Base-by-base conservation (phyloP, 2,329 filamentous ascomycete species). In the Aspergillus neotritici region DNA sequence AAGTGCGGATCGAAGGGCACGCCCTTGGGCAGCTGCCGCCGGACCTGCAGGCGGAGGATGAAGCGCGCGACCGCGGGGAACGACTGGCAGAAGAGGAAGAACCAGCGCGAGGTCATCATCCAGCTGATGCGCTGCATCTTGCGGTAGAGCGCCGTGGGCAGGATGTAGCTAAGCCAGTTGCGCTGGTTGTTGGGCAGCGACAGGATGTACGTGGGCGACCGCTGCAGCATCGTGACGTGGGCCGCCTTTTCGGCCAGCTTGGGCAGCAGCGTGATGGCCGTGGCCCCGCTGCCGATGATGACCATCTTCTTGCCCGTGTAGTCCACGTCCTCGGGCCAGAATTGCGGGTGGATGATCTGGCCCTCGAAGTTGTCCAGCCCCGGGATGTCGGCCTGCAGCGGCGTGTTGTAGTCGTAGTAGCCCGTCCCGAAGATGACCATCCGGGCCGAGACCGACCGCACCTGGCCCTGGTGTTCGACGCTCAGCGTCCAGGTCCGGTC, bases 151-250 rank as follows among this genome's bases (percentile, higher is more conserved):
- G 71, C 55, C 2, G 58, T 60, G 8, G 66, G 69, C 3, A 77
- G 48, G 1, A 68, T 28, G n/a, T 53, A 60, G 6, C 49, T 44
- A 17, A 57, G 43, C 43, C 55, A 40, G 35, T 54, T 34, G 25
- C 49, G 31, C 8, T 36, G 37, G 37, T 35, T 44, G 16, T 73
- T 70, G 0, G 75, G 66, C 1, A 80, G 53, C n/a, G 76, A 69
- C 34, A 84, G 53, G 43, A 90, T 74, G 56, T 87, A 90, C 0
- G 76, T 77, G 0, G 88, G 88, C 35, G 82, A 87, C 44, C 88
- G 80, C 66, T 94, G 87, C 3, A 94, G 74, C 79, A 91, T 87
- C 1, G 86, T 91, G 21, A 89, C 80, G 11, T 78, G 75, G 4
- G 66, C 67, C 4, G 84, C 86, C 31, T 75, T 78, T 34, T 84